Evolutionary conservation across 2,329 filamentous ascomycete species (phyloP), one percentile per base, ranked within the genome.

Genomic region (Plectosphaerella cucumerina): DNA sequence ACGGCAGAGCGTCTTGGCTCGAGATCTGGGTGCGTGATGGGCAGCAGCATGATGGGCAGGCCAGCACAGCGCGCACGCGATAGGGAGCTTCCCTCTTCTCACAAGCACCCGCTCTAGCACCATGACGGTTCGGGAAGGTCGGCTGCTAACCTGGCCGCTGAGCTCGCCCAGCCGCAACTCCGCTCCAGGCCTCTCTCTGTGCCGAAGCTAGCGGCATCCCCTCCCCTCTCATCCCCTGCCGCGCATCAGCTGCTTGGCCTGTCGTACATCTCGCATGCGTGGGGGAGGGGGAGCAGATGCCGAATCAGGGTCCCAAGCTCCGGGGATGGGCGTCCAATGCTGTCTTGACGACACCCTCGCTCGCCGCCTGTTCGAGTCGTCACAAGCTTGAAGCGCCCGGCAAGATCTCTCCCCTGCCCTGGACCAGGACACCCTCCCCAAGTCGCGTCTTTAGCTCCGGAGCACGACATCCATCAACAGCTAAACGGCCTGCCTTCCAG

Each of bases 271-370:
- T 47, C 37, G 45, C 45, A 47, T 47, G 33, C 12, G 22, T 26
- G 26, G 23, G 43, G 26, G 39, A 42, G 33, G 14, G 12, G 35
- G 35, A 47, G 45, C 45, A 47, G 45, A 47, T 47, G 45, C 45
- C 45, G 45, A 47, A 47, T 47, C 45, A 47, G 34, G 45, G 45
- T 47, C 45, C 45, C 45, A 47, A 39, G 33, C 33, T 37, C 45
- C 45, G 39, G 10, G 26, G 26, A 31, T 11, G 26, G 26, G 26
- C 26, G 26, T 31, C 26, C 12, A 31, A 8, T 10, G 26, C 4
- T 31, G 8, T 20, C 45, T 47, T 37, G 26, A 23, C 21, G 14
- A n/a, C 22, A 33, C 31, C 23, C 43, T 31, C 43, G 22, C 23
- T 45, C 18, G 15, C 43, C 43, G 15, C 15, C n/a, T n/a, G n/a